A percentile compares a stretch with the other conserved stretches of the same genome.
These are phyloP conservation scores for Brasenia schreberi DNA, from an alignment of 164 flowering plant species.

Conservation along the genomic window DNA sequence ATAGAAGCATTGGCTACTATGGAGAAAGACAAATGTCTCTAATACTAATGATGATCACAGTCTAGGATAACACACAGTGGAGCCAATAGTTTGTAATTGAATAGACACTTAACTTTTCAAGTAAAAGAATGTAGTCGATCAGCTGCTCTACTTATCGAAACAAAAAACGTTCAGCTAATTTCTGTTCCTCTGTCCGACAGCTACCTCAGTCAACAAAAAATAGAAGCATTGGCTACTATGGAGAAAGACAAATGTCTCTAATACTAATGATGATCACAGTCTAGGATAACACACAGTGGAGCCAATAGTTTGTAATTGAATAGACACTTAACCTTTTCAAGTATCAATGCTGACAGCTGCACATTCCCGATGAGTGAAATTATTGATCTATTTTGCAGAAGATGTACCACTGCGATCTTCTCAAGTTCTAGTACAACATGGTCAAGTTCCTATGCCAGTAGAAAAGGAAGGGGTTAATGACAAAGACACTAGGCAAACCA, in stretches of 20 bases:
- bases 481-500: background rate
- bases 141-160: too few species aligned
- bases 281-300: background rate
- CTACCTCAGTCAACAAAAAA: too few species aligned
- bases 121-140: too few species aligned
- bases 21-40: too few species aligned
- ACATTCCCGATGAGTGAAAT: constrained; percentile 97
- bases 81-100: background rate
- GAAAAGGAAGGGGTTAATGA: background rate
- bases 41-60: too few species aligned
- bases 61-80: background rate
- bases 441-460: constrained; percentile 71
- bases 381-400: constrained; percentile 74
- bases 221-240: too few species aligned
- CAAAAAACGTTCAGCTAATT: too few species aligned
- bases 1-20: too few species aligned
- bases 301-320: background rate
- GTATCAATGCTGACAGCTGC: constrained; percentile 70
- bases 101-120: background rate
- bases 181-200: too few species aligned
- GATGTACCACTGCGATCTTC: constrained; percentile 82
- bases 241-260: too few species aligned
- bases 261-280: too few species aligned
- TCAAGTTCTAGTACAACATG: constrained; percentile 91
- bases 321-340: constrained; percentile 59